Evolutionary conservation across 306 rosid species (phyloP).

Genomic region (Datisca glomerata): DNA sequence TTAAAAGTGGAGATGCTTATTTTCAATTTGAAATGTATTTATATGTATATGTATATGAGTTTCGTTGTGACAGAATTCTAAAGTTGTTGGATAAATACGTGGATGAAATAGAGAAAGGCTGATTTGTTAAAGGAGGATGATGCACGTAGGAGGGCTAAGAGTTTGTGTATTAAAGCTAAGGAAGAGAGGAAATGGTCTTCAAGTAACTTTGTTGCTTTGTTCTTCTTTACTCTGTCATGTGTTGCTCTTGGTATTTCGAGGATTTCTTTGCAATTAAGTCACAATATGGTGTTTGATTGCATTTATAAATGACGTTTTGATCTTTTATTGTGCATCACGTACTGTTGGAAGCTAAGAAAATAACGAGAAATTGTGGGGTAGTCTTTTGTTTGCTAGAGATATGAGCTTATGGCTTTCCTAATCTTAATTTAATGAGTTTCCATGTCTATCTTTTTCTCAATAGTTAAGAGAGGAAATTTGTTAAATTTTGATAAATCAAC

Average conservation of each 20-base stretch:
- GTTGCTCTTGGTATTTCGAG: slow-evolving; percentile 52
- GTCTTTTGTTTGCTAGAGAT: background rate
- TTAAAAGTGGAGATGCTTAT: too few species aligned
- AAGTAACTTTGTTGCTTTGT: slow-evolving; percentile 56
- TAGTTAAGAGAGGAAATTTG: too few species aligned
- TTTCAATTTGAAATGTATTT: too few species aligned
- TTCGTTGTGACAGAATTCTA: too few species aligned
- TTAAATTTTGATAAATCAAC: too few species aligned
- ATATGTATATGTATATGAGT: too few species aligned
- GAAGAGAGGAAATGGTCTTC: slow-evolving; percentile 72
- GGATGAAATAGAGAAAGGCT: slow-evolving; percentile 75
- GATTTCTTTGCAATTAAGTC: slow-evolving; percentile 64
- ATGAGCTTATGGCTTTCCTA: background rate
- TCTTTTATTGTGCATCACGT: too few species aligned
- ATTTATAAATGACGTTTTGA: too few species aligned
- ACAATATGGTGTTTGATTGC: too few species aligned
- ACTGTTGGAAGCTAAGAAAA: too few species aligned
- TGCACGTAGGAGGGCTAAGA: slow-evolving; percentile 81
- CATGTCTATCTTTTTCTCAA: too few species aligned
- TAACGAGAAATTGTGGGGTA: background rate
- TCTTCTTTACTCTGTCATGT: slow-evolving; percentile 61
- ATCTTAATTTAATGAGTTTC: background rate
- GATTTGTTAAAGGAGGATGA: slow-evolving; percentile 90
- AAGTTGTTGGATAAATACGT: slow-evolving; percentile 52
- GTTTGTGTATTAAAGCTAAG: slow-evolving; percentile 52